Base-by-base conservation (phyloP, 2,329 filamentous ascomycete genomes). In the Onygena corvina region DNA sequence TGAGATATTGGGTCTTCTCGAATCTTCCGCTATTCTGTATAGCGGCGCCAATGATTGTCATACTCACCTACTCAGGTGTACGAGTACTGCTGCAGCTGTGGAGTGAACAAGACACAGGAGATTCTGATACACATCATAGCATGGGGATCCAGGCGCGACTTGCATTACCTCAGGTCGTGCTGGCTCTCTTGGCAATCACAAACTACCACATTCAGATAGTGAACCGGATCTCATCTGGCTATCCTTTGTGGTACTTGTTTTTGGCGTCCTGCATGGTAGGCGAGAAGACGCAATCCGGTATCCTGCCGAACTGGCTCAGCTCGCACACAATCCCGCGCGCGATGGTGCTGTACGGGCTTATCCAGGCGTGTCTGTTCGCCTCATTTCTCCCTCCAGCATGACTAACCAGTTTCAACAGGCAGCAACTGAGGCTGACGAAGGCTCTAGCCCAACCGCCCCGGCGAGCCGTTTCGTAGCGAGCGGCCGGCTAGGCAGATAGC, bases 151-250 rank as follows among this genome's bases (percentile, higher is more conserved):
- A 74, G 4, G 66, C 66, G 23, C 76, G 77, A 18, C 71, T 94
- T 53, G 86, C 86, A 1, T 66, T 81, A 2, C 76, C 79, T 3
- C 90, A 98, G 64, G 65, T 84, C 1, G 50, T 89, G 2, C 71
- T 98, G 14, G 81, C 83, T 1, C 53, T 77, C 2, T 65, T 90
- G 52, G 85, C 87, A 16, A 66, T 89, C 16, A 86, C 82, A 9
- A 86, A 72, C 54, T 94, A 93, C 61, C 92, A 98, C 62, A 84
- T 95, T 21, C 92, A 98, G 66, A 93, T 98, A 57, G 83, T 96
- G 59, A 94, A 84, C 38, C 79, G 92, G 20, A 75, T 98, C 12
- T 83, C 86, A 1, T 94, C 89, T 0, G 90, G 82, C 0, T 94
- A 90, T 64, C 85, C 88, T 1, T 67, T 92, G 14, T 95, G 88